Percentiles rank a stretch among this genome's conserved stretches.
These are phyloP conservation scores for Austroboletus eburneus DNA, from an alignment of 768 basidiomycete genomes.

Conservation along the genomic window DNA sequence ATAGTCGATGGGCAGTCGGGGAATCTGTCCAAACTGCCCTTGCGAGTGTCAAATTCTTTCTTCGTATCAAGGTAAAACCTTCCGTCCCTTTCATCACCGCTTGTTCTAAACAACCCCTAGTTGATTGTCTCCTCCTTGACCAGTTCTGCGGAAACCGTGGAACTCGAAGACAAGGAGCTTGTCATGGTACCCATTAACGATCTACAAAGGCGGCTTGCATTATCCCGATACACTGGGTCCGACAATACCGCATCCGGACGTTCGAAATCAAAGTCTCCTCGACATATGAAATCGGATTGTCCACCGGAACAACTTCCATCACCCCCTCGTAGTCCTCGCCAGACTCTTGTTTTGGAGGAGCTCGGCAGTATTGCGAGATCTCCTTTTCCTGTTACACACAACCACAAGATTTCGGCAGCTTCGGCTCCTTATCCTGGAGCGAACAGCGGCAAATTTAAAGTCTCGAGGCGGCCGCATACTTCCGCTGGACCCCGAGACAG, in stretches of 20 bases:
- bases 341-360: neutral
- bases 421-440: slow-evolving; percentile 29
- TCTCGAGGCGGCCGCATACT: slow-evolving; percentile 60
- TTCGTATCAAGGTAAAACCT: slow-evolving; percentile 60
- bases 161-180: slow-evolving; percentile 66
- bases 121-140: slow-evolving; percentile 43
- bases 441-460: slow-evolving; percentile 27
- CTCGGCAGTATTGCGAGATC: too few species aligned
- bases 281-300: slow-evolving; percentile 37
- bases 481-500: slow-evolving; percentile 69
- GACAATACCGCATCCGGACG: slow-evolving; percentile 28
- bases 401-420: slow-evolving; percentile 27
- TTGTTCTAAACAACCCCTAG: slow-evolving; percentile 23
- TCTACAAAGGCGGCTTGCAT: slow-evolving; percentile 59
- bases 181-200: slow-evolving; percentile 66
- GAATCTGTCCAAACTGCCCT: slow-evolving; percentile 68
- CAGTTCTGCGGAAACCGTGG: slow-evolving; percentile 59
- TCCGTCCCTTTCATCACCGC: slow-evolving; percentile 9
- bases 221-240: slow-evolving; percentile 53
- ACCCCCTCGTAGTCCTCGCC: slow-evolving; percentile 35
- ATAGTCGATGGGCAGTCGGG: slow-evolving; percentile 74
- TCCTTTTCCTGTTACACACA: slow-evolving; percentile 15
- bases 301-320: slow-evolving; percentile 33
- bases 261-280: slow-evolving; percentile 57
- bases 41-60: slow-evolving; percentile 64